A percentile compares a stretch with the other conserved stretches of the same genome.
Evolutionary conservation across 176 grass and related monocot species (phyloP).

Genomic region (Avena atlantica): DNA sequence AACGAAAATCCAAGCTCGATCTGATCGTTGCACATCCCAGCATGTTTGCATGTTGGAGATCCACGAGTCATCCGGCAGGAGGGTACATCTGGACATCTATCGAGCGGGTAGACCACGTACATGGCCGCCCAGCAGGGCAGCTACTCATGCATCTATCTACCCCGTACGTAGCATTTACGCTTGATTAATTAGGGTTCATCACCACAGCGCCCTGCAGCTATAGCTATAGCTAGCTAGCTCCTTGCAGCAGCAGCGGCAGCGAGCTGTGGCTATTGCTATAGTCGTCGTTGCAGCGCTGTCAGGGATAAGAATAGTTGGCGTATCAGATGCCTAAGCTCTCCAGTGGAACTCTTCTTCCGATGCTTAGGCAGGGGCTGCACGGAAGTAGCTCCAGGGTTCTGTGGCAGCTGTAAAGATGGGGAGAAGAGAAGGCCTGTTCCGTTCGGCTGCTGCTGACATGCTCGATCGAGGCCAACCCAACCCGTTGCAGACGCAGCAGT

Average conservation of each 20-base stretch:
- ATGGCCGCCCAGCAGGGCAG: background rate
- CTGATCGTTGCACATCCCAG: background rate
- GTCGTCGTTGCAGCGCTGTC: constrained; percentile 22
- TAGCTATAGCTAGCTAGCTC: background rate
- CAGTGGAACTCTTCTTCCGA: constrained; percentile 34
- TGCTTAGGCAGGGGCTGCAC: constrained; percentile 29
- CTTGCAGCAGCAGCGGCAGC: background rate
- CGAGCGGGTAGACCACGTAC: background rate
- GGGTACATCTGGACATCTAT: constrained; percentile 50
- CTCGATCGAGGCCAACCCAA: background rate
- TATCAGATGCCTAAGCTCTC: constrained; percentile 10
- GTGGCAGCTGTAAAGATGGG: constrained; percentile 6
- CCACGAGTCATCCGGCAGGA: constrained; percentile 13
- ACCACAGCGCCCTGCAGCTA: constrained; percentile 22
- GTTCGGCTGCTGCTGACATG: constrained; percentile 4
- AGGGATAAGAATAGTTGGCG: constrained; percentile 41
- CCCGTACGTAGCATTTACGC: constrained; percentile 27
- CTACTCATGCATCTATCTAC: background rate
- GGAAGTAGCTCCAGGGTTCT: constrained; percentile 32
- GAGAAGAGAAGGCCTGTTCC: background rate
- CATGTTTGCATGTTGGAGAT: constrained; percentile 35
- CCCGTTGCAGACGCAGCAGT: background rate
- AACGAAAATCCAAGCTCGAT: background rate
- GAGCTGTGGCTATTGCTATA: constrained; percentile 6
- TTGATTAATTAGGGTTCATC: constrained; percentile 42